phyloP scores from a whole-genome alignment of 2,329 filamentous ascomycete genomes.

The Periconia sp. region DNA sequence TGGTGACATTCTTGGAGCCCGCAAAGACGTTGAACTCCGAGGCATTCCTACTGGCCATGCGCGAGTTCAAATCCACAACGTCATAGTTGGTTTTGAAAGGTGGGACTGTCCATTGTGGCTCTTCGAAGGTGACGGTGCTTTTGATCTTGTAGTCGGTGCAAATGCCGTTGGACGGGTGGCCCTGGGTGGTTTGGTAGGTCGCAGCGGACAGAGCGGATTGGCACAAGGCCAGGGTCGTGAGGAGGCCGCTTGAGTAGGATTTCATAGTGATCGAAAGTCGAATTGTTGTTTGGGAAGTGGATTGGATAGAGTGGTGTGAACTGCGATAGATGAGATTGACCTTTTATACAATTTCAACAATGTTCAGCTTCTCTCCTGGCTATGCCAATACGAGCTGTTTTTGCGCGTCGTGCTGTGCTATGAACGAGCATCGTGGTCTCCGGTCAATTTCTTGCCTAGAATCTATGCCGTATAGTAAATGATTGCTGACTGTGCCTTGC shows the following conservation, averaged over 20 bases:
- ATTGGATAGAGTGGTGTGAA: not conserved
- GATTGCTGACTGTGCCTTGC: not conserved
- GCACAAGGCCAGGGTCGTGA: not conserved
- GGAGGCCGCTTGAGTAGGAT: not conserved
- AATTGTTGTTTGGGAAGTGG: not conserved
- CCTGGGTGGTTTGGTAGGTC: not conserved
- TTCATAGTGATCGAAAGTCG: not conserved
- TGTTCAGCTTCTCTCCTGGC: not conserved
- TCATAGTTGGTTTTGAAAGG: conserved; percentile 1
- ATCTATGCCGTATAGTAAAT: not conserved
- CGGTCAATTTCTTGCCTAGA: no score
- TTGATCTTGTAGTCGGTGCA: conserved; percentile 1
- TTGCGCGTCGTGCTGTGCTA: no score
- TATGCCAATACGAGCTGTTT: no score
- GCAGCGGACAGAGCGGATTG: not conserved
- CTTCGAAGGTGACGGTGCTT: not conserved
- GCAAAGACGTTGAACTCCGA: not conserved
- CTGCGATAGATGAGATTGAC: not conserved
- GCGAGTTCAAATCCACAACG: not conserved
- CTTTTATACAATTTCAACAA: not conserved
- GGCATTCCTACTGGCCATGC: not conserved
- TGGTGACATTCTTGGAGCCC: conserved; percentile 1
- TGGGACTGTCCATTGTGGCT: not conserved
- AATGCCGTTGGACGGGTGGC: conserved; percentile 1
- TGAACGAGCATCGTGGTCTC: no score